phyloP scores from a whole-genome alignment of 2,329 filamentous ascomycete species.

The Xylaria sp. region DNA sequence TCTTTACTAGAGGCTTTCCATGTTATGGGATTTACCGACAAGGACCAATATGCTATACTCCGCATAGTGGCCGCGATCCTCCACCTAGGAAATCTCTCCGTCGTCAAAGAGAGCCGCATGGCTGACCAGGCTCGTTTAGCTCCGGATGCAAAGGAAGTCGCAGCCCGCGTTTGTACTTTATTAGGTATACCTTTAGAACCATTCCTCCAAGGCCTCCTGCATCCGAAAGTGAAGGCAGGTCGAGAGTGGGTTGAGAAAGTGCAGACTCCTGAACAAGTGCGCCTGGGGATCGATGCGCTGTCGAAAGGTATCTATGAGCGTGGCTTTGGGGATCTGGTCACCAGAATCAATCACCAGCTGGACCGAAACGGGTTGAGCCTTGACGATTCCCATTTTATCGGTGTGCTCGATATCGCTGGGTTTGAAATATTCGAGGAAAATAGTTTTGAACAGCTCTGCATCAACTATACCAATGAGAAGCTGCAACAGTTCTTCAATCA shows the following conservation, averaged over 20 bases:
- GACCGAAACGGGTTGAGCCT: constrained; percentile 84
- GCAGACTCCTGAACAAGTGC: constrained; percentile 95
- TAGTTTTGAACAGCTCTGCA: constrained; percentile 98
- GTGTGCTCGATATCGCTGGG: constrained; percentile 97
- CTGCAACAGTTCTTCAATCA: constrained; percentile 99
- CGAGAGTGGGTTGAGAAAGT: constrained; percentile 99
- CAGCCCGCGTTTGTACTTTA: constrained; percentile 82
- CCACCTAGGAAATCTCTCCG: constrained; percentile 90
- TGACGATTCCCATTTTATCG: constrained; percentile 95
- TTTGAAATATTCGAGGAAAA: constrained; percentile 99
- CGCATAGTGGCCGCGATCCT: constrained; percentile 90
- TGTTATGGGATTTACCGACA: constrained; percentile 90
- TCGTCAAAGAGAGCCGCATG: constrained; percentile 89
- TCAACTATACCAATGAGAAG: constrained; percentile 99
- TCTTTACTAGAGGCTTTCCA: constrained; percentile 90
- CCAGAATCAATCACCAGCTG: constrained; percentile 89
- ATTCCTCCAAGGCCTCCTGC: constrained; percentile 88
- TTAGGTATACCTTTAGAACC: constrained; percentile 86
- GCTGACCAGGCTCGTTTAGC: constrained; percentile 89
- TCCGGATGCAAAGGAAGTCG: constrained; percentile 78
- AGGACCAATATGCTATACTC: constrained; percentile 85
- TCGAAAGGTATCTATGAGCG: constrained; percentile 98
- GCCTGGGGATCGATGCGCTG: constrained; percentile 87
- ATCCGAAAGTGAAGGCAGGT: constrained; percentile 94
- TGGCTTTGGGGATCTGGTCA: constrained; percentile 91